A percentile compares a stretch with the other conserved stretches of the same genome.
Evolutionary conservation across 2,329 filamentous ascomycete genomes (phyloP).

Genomic region (Simplicillium sp.): DNA sequence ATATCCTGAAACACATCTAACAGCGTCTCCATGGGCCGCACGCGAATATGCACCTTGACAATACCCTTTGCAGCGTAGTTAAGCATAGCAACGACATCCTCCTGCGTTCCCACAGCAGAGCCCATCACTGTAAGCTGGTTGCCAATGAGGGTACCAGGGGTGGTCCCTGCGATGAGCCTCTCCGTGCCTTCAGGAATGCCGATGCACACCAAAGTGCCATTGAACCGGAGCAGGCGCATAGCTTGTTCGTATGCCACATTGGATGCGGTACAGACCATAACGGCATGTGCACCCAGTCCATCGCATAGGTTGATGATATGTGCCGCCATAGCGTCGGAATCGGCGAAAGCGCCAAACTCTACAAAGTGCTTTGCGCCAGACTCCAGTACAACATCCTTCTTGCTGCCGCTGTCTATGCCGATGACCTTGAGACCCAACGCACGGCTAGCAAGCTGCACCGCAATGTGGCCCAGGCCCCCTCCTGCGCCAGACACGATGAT

Average conservation of each 20-base stretch:
- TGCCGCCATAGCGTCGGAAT: constrained; percentile 18
- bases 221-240: constrained; percentile 15
- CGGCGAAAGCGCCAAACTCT: constrained; percentile 29
- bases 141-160: constrained; percentile 28
- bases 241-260: constrained; percentile 13
- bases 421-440: constrained; percentile 16
- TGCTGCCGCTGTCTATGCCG: constrained; percentile 15
- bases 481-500: constrained; percentile 69
- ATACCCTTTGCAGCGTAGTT: constrained; percentile 2
- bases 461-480: constrained; percentile 60
- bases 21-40: constrained; percentile 4
- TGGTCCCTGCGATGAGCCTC: constrained; percentile 31
- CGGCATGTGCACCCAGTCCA: constrained; percentile 10
- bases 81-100: constrained; percentile 26
- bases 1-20: constrained; percentile 3
- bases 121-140: constrained; percentile 36
- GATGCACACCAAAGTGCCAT: constrained; percentile 18
- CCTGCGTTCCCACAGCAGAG: constrained; percentile 38
- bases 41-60: constrained; percentile 2
- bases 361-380: constrained; percentile 22
- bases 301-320: constrained; percentile 9
- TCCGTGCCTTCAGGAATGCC: constrained; percentile 12
- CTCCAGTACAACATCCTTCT: constrained; percentile 13
- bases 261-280: constrained; percentile 13
- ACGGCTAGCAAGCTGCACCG: constrained; percentile 60